These are phyloP conservation scores for Cadophora sp. DNA, from an alignment of 2,329 filamentous ascomycete species.

Conservation along the genomic window DNA sequence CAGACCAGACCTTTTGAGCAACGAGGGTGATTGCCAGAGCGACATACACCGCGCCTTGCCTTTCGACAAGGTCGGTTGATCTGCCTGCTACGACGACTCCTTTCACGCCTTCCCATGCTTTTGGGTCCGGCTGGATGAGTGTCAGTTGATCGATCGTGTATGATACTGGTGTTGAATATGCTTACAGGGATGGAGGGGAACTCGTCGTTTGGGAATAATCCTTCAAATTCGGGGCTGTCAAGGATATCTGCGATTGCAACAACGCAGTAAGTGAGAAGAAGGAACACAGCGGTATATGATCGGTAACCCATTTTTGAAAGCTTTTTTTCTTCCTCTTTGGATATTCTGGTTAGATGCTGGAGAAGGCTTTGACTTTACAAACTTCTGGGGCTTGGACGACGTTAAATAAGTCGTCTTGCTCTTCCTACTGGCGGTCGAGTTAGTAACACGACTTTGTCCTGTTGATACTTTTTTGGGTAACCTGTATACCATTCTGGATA, in stretches of 20 bases:
- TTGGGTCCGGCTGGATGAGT: not conserved
- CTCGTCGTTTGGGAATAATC: not conserved
- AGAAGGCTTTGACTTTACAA: too few species aligned
- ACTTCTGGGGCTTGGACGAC: too few species aligned
- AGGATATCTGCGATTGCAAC: not conserved
- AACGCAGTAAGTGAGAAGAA: not conserved
- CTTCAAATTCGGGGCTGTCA: not conserved
- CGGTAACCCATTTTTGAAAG: too few species aligned
- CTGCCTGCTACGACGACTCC: not conserved
- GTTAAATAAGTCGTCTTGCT: too few species aligned
- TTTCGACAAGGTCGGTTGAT: not conserved
- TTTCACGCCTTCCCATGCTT: slow-evolving; percentile 4
- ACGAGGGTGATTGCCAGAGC: not conserved
- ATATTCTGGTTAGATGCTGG: too few species aligned
- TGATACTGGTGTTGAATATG: not conserved
- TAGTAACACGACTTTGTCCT: too few species aligned
- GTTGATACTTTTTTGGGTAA: too few species aligned
- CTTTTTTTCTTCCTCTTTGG: too few species aligned
- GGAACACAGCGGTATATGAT: too few species aligned
- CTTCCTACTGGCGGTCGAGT: too few species aligned
- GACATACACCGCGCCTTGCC: not conserved
- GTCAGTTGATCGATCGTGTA: not conserved
- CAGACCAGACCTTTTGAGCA: slow-evolving; percentile 7
- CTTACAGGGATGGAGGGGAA: not conserved
- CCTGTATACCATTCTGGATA: too few species aligned